phyloP scores from a whole-genome alignment of 1,139 yeast genomes.

The Scheffersomyces quercinus region DNA sequence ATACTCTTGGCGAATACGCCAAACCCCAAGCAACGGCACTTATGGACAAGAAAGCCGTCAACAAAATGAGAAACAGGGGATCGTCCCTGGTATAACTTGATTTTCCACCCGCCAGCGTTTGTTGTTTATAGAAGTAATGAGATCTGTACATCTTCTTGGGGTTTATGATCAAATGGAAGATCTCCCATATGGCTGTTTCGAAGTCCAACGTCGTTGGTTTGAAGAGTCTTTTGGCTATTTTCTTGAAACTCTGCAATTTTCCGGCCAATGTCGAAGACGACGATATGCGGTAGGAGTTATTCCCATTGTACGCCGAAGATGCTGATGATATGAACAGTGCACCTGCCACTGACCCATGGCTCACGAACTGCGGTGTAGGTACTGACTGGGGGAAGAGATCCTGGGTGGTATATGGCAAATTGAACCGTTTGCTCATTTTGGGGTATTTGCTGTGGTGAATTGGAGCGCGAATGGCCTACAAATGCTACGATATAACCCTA shows the following conservation, averaged over 20 bases:
- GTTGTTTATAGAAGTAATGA: slow-evolving; percentile 67
- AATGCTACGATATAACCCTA: too few species aligned
- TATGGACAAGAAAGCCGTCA: slow-evolving; percentile 61
- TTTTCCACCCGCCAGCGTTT: slow-evolving; percentile 25
- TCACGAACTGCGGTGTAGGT: slow-evolving; percentile 13
- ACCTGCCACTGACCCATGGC: slow-evolving; percentile 21
- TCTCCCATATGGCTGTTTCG: slow-evolving; percentile 93
- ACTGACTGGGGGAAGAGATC: slow-evolving; percentile 36
- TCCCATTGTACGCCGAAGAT: slow-evolving; percentile 9
- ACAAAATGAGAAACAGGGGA: slow-evolving; percentile 78
- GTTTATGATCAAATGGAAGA: slow-evolving; percentile 66
- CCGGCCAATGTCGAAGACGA: slow-evolving; percentile 3
- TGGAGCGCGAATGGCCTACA: too few species aligned
- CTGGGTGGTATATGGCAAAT: slow-evolving; percentile 40
- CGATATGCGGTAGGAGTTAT: background rate
- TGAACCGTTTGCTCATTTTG: slow-evolving; percentile 20
- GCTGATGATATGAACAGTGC: slow-evolving; percentile 24
- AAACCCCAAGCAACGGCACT: slow-evolving; percentile 92
- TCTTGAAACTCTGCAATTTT: slow-evolving; percentile 15
- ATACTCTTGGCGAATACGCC: slow-evolving; percentile 66
- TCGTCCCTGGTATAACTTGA: slow-evolving; percentile 80
- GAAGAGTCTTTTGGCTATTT: slow-evolving; percentile 46
- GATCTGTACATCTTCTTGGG: slow-evolving; percentile 84
- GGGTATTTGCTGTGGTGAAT: too few species aligned
- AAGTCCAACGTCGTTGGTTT: slow-evolving; percentile 84